phyloP scores from a whole-genome alignment of 208 protist genomes.

The Vickermania ingenoplastis region DNA sequence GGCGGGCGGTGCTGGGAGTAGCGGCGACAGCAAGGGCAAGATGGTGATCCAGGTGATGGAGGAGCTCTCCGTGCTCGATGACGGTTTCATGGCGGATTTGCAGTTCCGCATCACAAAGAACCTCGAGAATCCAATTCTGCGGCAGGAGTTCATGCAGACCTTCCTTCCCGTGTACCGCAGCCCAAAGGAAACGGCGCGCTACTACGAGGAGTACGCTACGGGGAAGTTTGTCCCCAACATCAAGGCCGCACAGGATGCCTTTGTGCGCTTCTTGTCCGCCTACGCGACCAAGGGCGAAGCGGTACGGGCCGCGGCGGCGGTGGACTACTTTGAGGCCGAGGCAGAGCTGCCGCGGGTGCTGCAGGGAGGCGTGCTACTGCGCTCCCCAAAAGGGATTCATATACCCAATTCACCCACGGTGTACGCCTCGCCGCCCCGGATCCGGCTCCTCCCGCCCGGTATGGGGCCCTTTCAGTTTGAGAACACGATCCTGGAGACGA shows the following conservation, averaged over 20 bases:
- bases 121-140: conserved; percentile 35
- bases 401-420: too few species aligned
- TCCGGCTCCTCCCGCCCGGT: conserved; percentile 60
- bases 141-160: conserved; percentile 72
- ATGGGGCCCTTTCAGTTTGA: conserved; percentile 71
- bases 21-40: conserved; percentile 25
- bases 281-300: conserved; percentile 21
- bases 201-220: conserved; percentile 59
- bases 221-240: conserved; percentile 83
- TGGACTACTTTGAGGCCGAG: conserved; percentile 29
- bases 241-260: conserved; percentile 64
- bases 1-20: conserved; percentile 2
- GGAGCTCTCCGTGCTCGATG: conserved; percentile 51
- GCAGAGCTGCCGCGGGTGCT: conserved; percentile 15
- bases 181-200: conserved; percentile 27
- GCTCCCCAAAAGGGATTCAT: neutral
- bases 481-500: conserved; percentile 53
- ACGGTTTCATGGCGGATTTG: conserved; percentile 72
- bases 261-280: conserved; percentile 55
- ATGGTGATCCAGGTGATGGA: conserved; percentile 68
- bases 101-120: conserved; percentile 70
- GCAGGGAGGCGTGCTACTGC: neutral
- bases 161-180: conserved; percentile 68
- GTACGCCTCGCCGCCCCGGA: conserved; percentile 24
- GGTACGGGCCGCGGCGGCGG: conserved; percentile 14